Percentiles rank a stretch among this genome's conserved stretches.
Conservation (phyloP, 2,329 filamentous ascomycete species). For the Penicillium fuscoglaucum region DNA sequence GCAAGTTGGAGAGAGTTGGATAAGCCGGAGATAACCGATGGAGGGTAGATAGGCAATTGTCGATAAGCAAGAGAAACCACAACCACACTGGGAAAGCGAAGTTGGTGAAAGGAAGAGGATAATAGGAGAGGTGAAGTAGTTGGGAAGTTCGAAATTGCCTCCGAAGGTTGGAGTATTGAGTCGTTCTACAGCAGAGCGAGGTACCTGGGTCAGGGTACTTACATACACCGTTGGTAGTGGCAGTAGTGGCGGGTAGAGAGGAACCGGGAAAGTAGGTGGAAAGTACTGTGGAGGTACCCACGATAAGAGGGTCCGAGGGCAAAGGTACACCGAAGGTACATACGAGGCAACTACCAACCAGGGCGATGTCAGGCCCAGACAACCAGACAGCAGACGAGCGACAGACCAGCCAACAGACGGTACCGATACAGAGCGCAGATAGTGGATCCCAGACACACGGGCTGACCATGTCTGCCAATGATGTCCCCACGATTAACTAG, state of each 20-base stretch:
- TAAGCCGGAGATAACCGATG: constrained; percentile 34
- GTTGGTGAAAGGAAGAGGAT: constrained; percentile 4
- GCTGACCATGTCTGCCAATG: constrained; percentile 4
- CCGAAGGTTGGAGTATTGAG: constrained; percentile 14
- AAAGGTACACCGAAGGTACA: constrained; percentile 13
- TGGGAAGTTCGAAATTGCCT: constrained; percentile 22
- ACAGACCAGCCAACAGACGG: constrained; percentile 10
- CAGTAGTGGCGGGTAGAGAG: constrained; percentile 14
- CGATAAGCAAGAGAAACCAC: constrained; percentile 9
- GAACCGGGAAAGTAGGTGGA: neutral
- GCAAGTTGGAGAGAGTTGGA: constrained; percentile 23
- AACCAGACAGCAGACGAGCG: constrained; percentile 1
- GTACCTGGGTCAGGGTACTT: constrained; percentile 23
- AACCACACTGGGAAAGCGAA: constrained; percentile 2
- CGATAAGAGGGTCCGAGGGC: constrained; percentile 11
- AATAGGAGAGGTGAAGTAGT: constrained; percentile 10
- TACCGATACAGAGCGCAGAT: constrained; percentile 15
- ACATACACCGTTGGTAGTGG: constrained; percentile 14
- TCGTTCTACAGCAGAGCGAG: constrained; percentile 9
- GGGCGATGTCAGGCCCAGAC: constrained; percentile 9
- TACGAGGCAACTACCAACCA: constrained; percentile 3
- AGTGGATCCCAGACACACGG: constrained; percentile 9
- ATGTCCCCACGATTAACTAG: constrained; percentile 13
- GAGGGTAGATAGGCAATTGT: constrained; percentile 28
- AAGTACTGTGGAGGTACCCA: constrained; percentile 15